Evolutionary conservation across 164 flowering plant species (phyloP).

Genomic region (Saururus chinensis): DNA sequence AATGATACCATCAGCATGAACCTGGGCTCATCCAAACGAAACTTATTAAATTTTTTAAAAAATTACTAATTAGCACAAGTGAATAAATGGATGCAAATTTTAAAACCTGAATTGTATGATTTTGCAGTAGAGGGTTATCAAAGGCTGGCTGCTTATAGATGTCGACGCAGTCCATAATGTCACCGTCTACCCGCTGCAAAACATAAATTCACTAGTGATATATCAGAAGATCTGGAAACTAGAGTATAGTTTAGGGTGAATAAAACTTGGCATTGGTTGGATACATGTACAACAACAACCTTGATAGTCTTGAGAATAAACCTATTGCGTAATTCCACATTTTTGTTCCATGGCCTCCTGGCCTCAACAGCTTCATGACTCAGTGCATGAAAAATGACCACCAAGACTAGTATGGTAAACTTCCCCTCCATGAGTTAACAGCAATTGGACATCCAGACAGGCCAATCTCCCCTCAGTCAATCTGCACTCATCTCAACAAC

Average conservation of each 20-base stretch:
- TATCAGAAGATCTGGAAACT: background rate
- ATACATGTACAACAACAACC: background rate
- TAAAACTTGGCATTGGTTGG: background rate
- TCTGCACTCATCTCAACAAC: no score
- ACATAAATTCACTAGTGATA: background rate
- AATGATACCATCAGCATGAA: no score
- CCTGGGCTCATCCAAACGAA: no score
- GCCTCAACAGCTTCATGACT: background rate
- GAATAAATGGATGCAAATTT: background rate
- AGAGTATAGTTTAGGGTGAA: background rate
- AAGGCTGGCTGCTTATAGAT: conserved; percentile 7
- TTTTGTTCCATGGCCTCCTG: background rate
- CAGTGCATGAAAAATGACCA: background rate
- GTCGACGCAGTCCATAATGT: conserved; percentile 6
- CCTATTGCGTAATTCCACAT: background rate
- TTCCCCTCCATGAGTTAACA: background rate
- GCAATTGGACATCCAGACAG: no score
- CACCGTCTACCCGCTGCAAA: conserved; percentile 2
- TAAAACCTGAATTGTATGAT: conserved; percentile 6
- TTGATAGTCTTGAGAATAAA: background rate
- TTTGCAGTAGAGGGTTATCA: conserved; percentile 2
- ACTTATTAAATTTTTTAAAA: no score
- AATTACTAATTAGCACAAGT: background rate
- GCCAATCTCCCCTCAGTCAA: no score
- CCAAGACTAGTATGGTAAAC: background rate